Conservation (phyloP, 106 monocot species). For the Dendrobium nobile region DNA sequence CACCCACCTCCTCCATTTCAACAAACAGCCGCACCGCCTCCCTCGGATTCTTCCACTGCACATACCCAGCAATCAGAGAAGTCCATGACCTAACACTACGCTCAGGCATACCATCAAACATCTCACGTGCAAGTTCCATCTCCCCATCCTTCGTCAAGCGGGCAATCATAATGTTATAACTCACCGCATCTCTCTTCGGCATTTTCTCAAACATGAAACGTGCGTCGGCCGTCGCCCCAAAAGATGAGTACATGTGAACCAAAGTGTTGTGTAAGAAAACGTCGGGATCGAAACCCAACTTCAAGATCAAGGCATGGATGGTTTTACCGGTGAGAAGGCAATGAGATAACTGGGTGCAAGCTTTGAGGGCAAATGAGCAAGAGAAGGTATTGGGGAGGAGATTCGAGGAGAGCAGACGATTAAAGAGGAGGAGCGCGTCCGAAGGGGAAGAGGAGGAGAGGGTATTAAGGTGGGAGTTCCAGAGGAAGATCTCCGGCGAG, state of each 20-base stretch:
- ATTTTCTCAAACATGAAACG: constrained; percentile 45
- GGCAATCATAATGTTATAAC: constrained; percentile 59
- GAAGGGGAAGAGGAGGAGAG: constrained; percentile 29
- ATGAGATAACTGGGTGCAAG: constrained; percentile 20
- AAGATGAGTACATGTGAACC: constrained; percentile 36
- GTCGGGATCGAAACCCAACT: constrained; percentile 37
- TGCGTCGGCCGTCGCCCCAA: constrained; percentile 16
- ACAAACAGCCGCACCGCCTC: constrained; percentile 37
- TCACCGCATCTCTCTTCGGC: constrained; percentile 39
- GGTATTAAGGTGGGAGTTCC: constrained; percentile 57
- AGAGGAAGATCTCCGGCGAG: constrained; percentile 26
- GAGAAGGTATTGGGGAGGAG: constrained; percentile 44
- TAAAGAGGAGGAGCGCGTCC: constrained; percentile 40
- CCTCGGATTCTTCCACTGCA: constrained; percentile 21
- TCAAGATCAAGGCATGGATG: constrained; percentile 38
- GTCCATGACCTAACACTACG: constrained; percentile 57
- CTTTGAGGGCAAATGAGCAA: constrained; percentile 51
- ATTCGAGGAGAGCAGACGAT: constrained; percentile 24
- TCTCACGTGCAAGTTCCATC: constrained; percentile 30
- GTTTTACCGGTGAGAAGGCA: constrained; percentile 16
- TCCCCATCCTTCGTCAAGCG: constrained; percentile 28
- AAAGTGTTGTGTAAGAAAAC: constrained; percentile 44
- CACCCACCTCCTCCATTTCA: constrained; percentile 37
- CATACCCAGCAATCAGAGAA: constrained; percentile 61
- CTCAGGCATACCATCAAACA: constrained; percentile 49